Evolutionary conservation across 2,329 filamentous ascomycete species (phyloP).

Genomic region (Tolypocladium tundrense): DNA sequence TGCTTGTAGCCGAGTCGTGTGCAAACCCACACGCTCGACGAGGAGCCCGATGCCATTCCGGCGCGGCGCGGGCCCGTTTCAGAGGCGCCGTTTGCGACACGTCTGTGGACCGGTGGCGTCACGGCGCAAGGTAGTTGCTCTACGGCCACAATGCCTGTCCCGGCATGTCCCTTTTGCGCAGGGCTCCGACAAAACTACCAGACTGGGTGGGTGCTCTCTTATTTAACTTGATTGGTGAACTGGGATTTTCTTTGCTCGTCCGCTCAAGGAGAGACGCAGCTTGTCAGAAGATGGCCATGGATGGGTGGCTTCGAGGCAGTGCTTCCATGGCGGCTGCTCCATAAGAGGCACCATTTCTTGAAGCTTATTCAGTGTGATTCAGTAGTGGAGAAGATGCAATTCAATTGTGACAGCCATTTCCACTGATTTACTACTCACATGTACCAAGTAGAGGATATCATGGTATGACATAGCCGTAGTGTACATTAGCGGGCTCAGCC

Average conservation of each 20-base stretch:
- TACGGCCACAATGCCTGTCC: neutral
- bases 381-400: neutral
- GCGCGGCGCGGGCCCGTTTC: neutral
- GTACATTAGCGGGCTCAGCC: neutral
- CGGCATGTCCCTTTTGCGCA: neutral
- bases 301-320: neutral
- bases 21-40: neutral
- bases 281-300: neutral
- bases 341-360: neutral
- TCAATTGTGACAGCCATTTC: neutral
- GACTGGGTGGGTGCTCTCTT: neutral
- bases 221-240: neutral
- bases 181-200: neutral
- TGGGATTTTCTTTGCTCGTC: neutral
- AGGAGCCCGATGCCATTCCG: neutral
- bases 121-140: neutral
- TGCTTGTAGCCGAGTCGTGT: neutral
- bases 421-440: neutral
- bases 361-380: neutral
- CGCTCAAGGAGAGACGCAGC: neutral
- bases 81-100: neutral
- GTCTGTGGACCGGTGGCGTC: neutral
- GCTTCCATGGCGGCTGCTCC: neutral
- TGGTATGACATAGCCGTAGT: neutral
- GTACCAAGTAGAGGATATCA: neutral